Evolutionary conservation across 2,329 filamentous ascomycete genomes (phyloP).

Genomic region (Clarireedia hainanense): DNA sequence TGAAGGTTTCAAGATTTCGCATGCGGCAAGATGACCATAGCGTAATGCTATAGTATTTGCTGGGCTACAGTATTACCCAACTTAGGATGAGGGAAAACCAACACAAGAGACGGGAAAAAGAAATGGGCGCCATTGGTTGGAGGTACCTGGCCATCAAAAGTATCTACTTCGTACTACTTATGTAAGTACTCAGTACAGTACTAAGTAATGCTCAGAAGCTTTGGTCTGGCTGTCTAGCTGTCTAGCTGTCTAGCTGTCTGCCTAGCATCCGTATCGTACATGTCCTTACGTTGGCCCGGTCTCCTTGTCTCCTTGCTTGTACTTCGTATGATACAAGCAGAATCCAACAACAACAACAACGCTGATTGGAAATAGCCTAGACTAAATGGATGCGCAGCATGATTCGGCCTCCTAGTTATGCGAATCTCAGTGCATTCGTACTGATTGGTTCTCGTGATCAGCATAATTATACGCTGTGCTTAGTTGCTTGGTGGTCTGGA

Average conservation of each 20-base stretch:
- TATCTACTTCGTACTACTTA: not conserved
- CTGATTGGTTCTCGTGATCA: not conserved
- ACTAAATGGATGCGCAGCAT: too few relatives aligned
- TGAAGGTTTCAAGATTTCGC: conserved; percentile 20
- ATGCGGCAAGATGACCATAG: conserved; percentile 7
- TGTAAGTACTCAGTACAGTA: not conserved
- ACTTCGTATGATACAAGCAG: not conserved
- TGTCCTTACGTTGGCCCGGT: not conserved
- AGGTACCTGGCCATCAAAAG: not conserved
- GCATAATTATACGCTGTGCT: not conserved
- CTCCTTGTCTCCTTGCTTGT: not conserved
- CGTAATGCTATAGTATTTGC: not conserved
- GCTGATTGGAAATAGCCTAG: too few relatives aligned
- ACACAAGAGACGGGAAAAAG: not conserved
- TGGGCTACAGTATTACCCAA: conserved; percentile 3
- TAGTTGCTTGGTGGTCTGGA: not conserved
- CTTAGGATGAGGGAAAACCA: not conserved
- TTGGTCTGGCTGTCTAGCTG: not conserved
- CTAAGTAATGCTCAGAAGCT: not conserved
- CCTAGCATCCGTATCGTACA: not conserved
- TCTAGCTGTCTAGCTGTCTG: not conserved
- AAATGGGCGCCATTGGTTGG: not conserved
- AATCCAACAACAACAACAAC: not conserved
- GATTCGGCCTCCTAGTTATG: too few relatives aligned
- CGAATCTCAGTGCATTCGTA: too few relatives aligned